A percentile compares a stretch with the other conserved stretches of the same genome.
Evolutionary conservation across 2,329 filamentous ascomycete genomes (phyloP).

Genomic region (Microsporum ferrugineum): DNA sequence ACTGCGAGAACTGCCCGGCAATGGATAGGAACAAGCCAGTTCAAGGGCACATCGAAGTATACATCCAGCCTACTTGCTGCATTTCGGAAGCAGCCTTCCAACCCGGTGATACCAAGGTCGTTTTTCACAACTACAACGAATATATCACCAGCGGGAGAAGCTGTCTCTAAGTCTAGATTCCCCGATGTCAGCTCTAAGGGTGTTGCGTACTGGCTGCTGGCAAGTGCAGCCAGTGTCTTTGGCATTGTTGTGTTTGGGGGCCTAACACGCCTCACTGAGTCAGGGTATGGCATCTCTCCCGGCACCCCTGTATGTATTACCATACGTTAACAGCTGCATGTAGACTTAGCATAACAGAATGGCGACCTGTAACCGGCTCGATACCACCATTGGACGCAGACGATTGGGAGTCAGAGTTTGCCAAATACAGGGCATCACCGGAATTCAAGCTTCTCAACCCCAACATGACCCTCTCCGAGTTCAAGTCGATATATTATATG

Average conservation of each 20-base stretch:
- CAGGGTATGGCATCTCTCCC: conserved; percentile 51
- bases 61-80: conserved; percentile 22
- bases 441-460: conserved; percentile 90
- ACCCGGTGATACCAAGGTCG: conserved; percentile 3
- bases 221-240: conserved; percentile 84
- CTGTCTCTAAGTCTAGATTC: conserved; percentile 32
- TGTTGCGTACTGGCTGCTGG: conserved; percentile 87
- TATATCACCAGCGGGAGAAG: conserved; percentile 13
- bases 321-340: conserved; percentile 7
- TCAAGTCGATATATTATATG: conserved; percentile 99
- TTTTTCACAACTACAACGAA: conserved; percentile 6
- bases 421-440: conserved; percentile 81
- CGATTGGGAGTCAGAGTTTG: conserved; percentile 88
- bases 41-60: conserved; percentile 18
- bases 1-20: conserved; percentile 17
- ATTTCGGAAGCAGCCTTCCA: conserved; percentile 5
- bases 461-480: conserved; percentile 82
- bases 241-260: conserved; percentile 94
- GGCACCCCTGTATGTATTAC: not conserved
- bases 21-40: conserved; percentile 22
- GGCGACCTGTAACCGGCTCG: conserved; percentile 89
- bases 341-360: conserved; percentile 96
- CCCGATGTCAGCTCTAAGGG: conserved; percentile 57
- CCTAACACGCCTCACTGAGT: conserved; percentile 86
- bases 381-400: conserved; percentile 65